Evolutionary conservation across 352 stramenopile species (phyloP).

Genomic region (Phytopythium sindhum): DNA sequence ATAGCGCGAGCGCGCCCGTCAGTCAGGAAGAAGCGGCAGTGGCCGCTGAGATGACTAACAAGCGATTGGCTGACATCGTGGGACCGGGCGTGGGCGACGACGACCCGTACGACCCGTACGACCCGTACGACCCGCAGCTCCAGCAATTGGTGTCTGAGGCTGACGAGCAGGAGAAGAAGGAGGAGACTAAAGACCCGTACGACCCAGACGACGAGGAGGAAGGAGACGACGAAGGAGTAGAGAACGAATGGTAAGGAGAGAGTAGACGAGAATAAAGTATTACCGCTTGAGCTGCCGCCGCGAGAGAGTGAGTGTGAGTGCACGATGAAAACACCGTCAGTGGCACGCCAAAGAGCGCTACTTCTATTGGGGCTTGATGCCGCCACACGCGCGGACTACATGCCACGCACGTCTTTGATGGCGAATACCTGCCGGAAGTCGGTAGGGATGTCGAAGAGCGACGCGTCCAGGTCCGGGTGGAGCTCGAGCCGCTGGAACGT

Average conservation of each 20-base stretch:
- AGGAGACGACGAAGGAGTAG: neutral
- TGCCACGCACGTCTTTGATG: constrained; percentile 42
- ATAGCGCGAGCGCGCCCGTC: neutral
- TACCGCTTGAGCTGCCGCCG: neutral
- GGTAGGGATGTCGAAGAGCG: constrained; percentile 53
- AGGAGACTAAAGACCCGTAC: neutral
- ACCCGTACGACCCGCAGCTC: constrained; percentile 5
- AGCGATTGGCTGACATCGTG: neutral
- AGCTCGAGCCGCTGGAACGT: constrained; percentile 75
- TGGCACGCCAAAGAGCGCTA: too few relatives aligned
- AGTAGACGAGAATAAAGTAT: neutral
- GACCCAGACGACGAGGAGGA: neutral
- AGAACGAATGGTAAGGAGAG: neutral
- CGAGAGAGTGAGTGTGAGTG: too few relatives aligned
- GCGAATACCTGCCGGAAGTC: constrained; percentile 56
- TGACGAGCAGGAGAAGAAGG: neutral
- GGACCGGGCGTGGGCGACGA: neutral
- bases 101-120: constrained; percentile 4
- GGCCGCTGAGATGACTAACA: neutral
- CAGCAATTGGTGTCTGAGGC: neutral
- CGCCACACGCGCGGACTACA: neutral
- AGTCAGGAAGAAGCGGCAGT: neutral
- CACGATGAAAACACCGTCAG: too few relatives aligned
- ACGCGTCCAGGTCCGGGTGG: constrained; percentile 37
- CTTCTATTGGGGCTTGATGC: neutral